These are phyloP conservation scores for Physaria fendleri DNA, from an alignment of 345 rosid genomes.

Conservation along the genomic window DNA sequence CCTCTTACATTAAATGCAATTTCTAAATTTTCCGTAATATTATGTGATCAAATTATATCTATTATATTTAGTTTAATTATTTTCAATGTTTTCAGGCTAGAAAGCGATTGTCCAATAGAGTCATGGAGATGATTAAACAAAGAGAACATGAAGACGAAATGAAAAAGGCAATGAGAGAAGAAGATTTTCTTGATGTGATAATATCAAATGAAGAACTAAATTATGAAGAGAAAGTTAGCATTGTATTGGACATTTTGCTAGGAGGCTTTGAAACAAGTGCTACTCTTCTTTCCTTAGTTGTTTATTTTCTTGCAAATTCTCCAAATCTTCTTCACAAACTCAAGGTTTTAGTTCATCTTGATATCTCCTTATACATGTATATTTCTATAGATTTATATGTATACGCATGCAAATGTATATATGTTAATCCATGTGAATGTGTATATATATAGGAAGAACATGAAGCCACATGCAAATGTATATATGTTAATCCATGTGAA, in stretches of 20 bases:
- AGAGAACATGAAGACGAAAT: conserved; percentile 26
- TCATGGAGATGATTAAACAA: conserved; percentile 43
- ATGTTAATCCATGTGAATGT: too few species aligned
- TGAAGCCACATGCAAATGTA: too few species aligned
- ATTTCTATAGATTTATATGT: background rate
- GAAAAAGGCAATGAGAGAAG: conserved; percentile 4
- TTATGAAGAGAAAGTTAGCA: conserved; percentile 57
- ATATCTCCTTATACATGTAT: background rate
- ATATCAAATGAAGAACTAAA: conserved; percentile 39
- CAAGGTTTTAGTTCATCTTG: conserved; percentile 36
- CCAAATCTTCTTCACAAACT: conserved; percentile 36
- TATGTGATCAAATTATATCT: too few species aligned
- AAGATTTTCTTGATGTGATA: conserved; percentile 65
- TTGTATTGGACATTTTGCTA: conserved; percentile 63
- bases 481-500: too few species aligned
- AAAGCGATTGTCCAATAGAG: conserved; percentile 44
- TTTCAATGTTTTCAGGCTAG: conserved; percentile 48
- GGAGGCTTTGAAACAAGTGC: conserved; percentile 85
- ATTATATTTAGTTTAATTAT: background rate
- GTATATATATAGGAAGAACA: too few species aligned
- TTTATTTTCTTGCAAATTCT: conserved; percentile 52
- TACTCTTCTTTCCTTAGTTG: conserved; percentile 49
- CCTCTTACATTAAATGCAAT: background rate
- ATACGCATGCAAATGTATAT: too few species aligned
- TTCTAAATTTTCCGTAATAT: too few species aligned